Conservation (phyloP, 805 yeast genomes). For the Candida vartiovaarae region DNA sequence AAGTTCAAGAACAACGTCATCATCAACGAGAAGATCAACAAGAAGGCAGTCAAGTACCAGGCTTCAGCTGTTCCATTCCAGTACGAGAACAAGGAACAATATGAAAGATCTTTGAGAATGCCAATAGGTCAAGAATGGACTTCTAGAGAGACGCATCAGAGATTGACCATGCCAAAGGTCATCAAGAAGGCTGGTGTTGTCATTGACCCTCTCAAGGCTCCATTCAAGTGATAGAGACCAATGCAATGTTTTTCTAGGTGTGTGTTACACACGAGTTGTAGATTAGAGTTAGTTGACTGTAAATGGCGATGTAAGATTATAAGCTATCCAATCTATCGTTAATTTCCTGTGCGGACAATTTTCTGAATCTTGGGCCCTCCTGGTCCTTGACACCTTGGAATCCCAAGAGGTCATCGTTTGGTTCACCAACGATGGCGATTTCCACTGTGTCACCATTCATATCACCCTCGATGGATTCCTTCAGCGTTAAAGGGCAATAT, state of each 20-base stretch:
- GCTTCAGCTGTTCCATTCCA: constrained; percentile 93
- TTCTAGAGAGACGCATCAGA: constrained; percentile 78
- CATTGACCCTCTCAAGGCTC: constrained; percentile 86
- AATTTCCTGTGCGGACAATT: constrained; percentile 82
- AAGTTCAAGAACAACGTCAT: constrained; percentile 73
- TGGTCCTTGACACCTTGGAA: constrained; percentile 71
- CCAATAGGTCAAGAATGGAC: constrained; percentile 99
- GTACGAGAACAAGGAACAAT: constrained; percentile 87
- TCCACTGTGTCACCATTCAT: constrained; percentile 96
- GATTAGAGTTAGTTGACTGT: not conserved
- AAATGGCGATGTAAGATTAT: constrained; percentile 26
- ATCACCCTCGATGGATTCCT: constrained; percentile 97
- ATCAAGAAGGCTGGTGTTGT: constrained; percentile 82
- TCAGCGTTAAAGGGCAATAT: constrained; percentile 89
- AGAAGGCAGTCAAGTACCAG: constrained; percentile 79
- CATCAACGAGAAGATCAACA: constrained; percentile 79
- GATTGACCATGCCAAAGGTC: constrained; percentile 81
- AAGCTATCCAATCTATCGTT: constrained; percentile 92
- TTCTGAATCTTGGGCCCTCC: constrained; percentile 87
- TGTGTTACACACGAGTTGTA: not conserved
- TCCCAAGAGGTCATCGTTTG: constrained; percentile 76
- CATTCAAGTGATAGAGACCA: constrained; percentile 43
- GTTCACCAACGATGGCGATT: constrained; percentile 78
- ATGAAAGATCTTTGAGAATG: constrained; percentile 87
- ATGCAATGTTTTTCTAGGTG: no score